Percentiles rank a stretch among this genome's conserved stretches.
Evolutionary conservation across 2,329 filamentous ascomycete species (phyloP).

Genomic region (Botryotinia narcissicola): DNA sequence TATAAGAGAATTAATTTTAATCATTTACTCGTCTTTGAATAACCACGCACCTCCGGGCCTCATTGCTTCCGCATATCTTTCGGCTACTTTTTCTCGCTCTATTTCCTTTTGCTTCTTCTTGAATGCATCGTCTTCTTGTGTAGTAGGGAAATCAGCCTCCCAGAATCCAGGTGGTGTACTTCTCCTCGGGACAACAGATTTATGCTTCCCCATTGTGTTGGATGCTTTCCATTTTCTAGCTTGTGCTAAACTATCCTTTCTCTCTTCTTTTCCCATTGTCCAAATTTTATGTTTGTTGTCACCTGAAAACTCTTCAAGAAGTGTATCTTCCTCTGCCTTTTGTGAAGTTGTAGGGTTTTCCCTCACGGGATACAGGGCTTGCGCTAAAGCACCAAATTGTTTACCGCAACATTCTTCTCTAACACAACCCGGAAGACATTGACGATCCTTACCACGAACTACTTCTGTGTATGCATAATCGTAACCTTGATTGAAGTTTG

Average conservation of each 20-base stretch:
- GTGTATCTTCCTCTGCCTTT: constrained; percentile 45
- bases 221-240: constrained; percentile 73
- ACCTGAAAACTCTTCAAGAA: constrained; percentile 58
- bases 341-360: constrained; percentile 31
- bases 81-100: constrained; percentile 63
- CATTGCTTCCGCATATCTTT: constrained; percentile 80
- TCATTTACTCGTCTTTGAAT: constrained; percentile 68
- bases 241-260: constrained; percentile 66
- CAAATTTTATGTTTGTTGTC: constrained; percentile 56
- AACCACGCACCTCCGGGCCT: constrained; percentile 71
- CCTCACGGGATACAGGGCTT: constrained; percentile 26
- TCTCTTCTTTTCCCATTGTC: constrained; percentile 58
- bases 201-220: constrained; percentile 73
- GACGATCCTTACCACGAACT: constrained; percentile 57
- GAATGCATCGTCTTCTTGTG: constrained; percentile 72
- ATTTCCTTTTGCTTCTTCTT: constrained; percentile 61
- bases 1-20: background rate
- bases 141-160: constrained; percentile 83
- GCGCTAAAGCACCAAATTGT: constrained; percentile 36
- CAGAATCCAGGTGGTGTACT: constrained; percentile 84
- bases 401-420: constrained; percentile 53
- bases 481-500: constrained; percentile 55
- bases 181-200: constrained; percentile 68
- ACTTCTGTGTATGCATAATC: constrained; percentile 60
- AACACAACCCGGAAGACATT: constrained; percentile 61